phyloP scores from a whole-genome alignment of 345 rosid genomes.

The Euphorbia peplus region DNA sequence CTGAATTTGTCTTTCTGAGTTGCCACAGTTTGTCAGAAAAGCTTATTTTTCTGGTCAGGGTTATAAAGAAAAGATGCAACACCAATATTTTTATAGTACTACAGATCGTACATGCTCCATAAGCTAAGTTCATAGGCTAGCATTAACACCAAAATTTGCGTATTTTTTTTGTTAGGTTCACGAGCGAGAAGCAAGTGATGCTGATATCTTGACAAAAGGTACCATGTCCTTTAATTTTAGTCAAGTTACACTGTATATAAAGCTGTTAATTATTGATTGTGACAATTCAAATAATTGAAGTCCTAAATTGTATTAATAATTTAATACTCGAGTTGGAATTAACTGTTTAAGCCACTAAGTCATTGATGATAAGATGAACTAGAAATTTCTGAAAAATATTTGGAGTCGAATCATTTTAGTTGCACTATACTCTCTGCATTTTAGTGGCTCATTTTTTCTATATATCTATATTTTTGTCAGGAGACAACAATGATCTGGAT shows the following conservation, averaged over 20 bases:
- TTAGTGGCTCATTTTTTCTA: slow-evolving; percentile 3
- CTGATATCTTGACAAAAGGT: slow-evolving; percentile 51
- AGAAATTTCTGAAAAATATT: background rate
- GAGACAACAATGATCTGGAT: slow-evolving; percentile 74
- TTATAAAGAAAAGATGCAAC: background rate
- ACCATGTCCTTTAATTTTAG: slow-evolving; percentile 4
- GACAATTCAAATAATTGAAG: background rate
- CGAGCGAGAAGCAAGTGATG: slow-evolving; percentile 28
- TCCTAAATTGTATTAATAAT: no score
- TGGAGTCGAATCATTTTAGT: background rate
- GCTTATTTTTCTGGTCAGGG: no score
- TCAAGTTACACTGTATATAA: slow-evolving; percentile 1
- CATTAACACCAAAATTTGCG: background rate
- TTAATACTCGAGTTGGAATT: no score
- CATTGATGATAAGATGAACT: background rate
- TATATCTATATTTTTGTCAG: slow-evolving; percentile 20
- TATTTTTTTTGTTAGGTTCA: slow-evolving; percentile 32
- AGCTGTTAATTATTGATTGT: background rate
- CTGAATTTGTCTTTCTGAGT: background rate
- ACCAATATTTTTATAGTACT: background rate
- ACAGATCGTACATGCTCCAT: background rate
- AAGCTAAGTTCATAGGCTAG: background rate
- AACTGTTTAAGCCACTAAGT: background rate
- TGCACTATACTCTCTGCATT: background rate
- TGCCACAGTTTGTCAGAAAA: background rate